A percentile compares a stretch with the other conserved stretches of the same genome.
Evolutionary conservation across 2,329 filamentous ascomycete species (phyloP).

Genomic region (Cordyceps militaris): DNA sequence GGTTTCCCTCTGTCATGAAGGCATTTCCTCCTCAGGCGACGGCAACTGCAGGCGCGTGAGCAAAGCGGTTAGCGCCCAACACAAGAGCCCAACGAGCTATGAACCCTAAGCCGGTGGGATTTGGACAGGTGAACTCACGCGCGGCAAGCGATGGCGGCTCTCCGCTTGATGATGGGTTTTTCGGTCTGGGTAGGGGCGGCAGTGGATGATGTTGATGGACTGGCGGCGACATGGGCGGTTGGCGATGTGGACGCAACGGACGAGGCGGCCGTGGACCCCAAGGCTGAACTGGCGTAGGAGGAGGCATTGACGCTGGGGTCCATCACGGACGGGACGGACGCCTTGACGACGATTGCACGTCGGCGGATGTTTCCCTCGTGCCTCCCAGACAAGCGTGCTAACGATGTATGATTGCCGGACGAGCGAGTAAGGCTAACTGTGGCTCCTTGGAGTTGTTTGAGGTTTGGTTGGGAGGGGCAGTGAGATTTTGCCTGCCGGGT

Average conservation of each 20-base stretch:
- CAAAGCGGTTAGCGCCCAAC: background rate
- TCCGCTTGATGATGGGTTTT: conserved; percentile 35
- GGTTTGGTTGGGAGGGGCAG: conserved; percentile 3
- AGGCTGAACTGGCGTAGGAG: background rate
- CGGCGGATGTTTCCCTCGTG: background rate
- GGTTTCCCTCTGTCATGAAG: conserved; percentile 40
- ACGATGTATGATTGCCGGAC: background rate
- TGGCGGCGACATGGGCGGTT: conserved; percentile 2
- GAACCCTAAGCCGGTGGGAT: background rate
- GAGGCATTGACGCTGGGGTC: conserved; percentile 5
- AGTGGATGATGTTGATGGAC: conserved; percentile 3
- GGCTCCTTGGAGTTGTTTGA: background rate
- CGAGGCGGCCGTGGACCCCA: conserved; percentile 1
- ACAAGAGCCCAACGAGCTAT: background rate
- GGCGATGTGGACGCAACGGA: conserved; percentile 10
- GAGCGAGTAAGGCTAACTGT: background rate
- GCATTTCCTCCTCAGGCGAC: conserved; percentile 51
- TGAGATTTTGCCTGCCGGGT: conserved; percentile 4
- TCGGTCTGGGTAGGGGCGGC: background rate
- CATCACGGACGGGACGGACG: background rate
- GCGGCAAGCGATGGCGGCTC: conserved; percentile 46
- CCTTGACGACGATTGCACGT: background rate
- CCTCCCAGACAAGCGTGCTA: background rate
- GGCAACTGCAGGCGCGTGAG: conserved; percentile 35
- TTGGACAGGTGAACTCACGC: conserved; percentile 32